Percentiles rank a stretch among this genome's conserved stretches.
Evolutionary conservation across 2,329 filamentous ascomycete genomes (phyloP).

Genomic region (Sporothrix pallida): DNA sequence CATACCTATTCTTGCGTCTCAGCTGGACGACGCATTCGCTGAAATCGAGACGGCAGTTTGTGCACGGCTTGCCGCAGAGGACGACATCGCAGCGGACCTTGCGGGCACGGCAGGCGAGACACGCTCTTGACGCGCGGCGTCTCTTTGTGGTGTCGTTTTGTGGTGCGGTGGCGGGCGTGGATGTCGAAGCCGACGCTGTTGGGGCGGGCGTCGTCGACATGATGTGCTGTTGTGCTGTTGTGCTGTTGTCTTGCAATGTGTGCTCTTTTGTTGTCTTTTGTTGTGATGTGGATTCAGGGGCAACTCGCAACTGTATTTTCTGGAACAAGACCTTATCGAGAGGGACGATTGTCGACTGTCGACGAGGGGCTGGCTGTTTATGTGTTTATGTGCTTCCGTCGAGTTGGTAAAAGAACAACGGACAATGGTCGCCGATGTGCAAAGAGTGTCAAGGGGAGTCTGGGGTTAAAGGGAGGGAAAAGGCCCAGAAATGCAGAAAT

Average conservation of each 20-base stretch:
- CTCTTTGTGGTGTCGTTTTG: slow-evolving; percentile 5
- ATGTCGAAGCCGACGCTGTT: not conserved
- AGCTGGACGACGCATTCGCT: slow-evolving; percentile 33
- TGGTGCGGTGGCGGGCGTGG: not conserved
- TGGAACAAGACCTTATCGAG: not conserved
- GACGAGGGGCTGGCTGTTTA: not conserved
- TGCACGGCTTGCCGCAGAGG: slow-evolving; percentile 32
- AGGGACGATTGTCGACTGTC: not conserved
- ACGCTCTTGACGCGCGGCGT: slow-evolving; percentile 30
- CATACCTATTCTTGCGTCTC: slow-evolving; percentile 29
- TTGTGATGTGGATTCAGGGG: not conserved
- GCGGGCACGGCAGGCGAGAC: slow-evolving; percentile 30
- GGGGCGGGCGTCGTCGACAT: not conserved
- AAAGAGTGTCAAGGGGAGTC: not conserved
- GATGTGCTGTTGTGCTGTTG: not conserved
- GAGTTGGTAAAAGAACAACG: not conserved
- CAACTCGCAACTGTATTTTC: not conserved
- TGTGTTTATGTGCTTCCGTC: not conserved
- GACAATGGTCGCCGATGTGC: not conserved
- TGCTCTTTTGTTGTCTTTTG: not conserved
- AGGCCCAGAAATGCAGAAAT: not conserved
- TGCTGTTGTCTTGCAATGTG: not conserved
- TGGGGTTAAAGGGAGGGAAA: not conserved
- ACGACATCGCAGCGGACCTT: slow-evolving; percentile 36
- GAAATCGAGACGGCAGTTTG: slow-evolving; percentile 33